Base-by-base conservation (phyloP, 441 rosid genomes). In the Dalechampia spathulata region DNA sequence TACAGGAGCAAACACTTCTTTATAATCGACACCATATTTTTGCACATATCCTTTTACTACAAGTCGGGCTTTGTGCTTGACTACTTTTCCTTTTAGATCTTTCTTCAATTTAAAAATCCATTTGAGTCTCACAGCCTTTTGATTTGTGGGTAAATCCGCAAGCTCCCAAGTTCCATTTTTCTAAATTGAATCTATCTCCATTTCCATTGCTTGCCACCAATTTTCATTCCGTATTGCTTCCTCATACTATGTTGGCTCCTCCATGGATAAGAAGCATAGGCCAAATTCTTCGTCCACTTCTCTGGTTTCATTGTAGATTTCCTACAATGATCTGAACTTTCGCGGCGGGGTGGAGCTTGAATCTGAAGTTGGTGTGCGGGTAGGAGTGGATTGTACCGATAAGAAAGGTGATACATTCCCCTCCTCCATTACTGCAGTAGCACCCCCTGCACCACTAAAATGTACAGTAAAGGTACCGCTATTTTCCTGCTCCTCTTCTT, bases 61-160 rank as follows among this genome's bases (percentile, higher is more conserved):
- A n/a, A n/a, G n/a, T n/a, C n/a, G n/a, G n/a, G n/a, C n/a, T n/a
- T n/a, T n/a, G n/a, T n/a, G n/a, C n/a, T n/a, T n/a, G n/a, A n/a
- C n/a, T n/a, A n/a, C n/a, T n/a, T n/a, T 46, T 19, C 50, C 50
- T 9, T 46, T 25, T 46, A 28, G 50, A 46, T 46, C 50, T 25
- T 46, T 46, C 50, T 46, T 46, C 34, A 48, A 20, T 19, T 48
- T 48, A 20, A 48, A 48, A 48, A 48, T 48, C 52, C 52, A 48
- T 34, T 48, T 48, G 34, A 48, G 36, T 5, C 52, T 34, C 26
- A 25, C 34, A 25, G 10, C 19, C 17, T 48, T 25, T 5, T 48
- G 36, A 25, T 48, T 20, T 12, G 23, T 48, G 52, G 36, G 34
- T 34, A 48, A 48, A 11, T 46, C n/a, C 11, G 50, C 50, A 46